phyloP scores from a whole-genome alignment of 2,329 filamentous ascomycete species.

The Karstenula rhodostoma region DNA sequence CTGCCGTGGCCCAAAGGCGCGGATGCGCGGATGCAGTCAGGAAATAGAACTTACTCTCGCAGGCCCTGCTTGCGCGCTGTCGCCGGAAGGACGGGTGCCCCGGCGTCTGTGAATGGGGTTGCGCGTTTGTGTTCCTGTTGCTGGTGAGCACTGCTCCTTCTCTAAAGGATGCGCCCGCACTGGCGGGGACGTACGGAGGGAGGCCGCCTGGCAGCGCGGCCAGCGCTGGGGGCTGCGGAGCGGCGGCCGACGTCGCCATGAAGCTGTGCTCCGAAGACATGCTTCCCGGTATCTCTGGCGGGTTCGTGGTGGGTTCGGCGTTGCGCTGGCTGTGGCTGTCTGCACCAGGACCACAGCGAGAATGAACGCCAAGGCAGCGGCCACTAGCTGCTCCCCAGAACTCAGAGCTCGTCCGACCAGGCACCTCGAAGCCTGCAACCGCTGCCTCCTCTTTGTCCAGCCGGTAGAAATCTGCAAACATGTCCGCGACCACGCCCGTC shows the following conservation, averaged over 20 bases:
- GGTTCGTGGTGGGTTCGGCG: conserved; percentile 15
- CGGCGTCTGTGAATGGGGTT: conserved; percentile 41
- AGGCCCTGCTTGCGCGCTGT: conserved; percentile 48
- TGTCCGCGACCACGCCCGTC: not conserved
- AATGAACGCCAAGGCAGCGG: conserved; percentile 2
- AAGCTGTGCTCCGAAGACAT: conserved; percentile 51
- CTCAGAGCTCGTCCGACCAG: not conserved
- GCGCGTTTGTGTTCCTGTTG: conserved; percentile 32
- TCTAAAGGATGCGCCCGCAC: conserved; percentile 13
- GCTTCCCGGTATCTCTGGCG: conserved; percentile 17
- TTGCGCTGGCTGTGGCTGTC: conserved; percentile 14
- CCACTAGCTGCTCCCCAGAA: conserved; percentile 1
- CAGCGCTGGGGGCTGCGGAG: conserved; percentile 38
- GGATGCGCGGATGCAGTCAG: conserved; percentile 3
- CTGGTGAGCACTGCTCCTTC: conserved; percentile 23
- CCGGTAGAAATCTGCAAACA: conserved; percentile 4
- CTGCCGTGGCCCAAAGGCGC: too few species aligned
- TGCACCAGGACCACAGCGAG: conserved; percentile 16
- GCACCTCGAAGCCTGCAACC: conserved; percentile 4
- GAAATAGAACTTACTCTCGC: conserved; percentile 46
- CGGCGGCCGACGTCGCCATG: conserved; percentile 44
- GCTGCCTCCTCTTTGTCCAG: conserved; percentile 10
- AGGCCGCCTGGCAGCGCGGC: conserved; percentile 44
- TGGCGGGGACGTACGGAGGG: conserved; percentile 40
- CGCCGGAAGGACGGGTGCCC: conserved; percentile 46